Evolutionary conservation across 345 rosid species (phyloP).

Genomic region (Draba incana): DNA sequence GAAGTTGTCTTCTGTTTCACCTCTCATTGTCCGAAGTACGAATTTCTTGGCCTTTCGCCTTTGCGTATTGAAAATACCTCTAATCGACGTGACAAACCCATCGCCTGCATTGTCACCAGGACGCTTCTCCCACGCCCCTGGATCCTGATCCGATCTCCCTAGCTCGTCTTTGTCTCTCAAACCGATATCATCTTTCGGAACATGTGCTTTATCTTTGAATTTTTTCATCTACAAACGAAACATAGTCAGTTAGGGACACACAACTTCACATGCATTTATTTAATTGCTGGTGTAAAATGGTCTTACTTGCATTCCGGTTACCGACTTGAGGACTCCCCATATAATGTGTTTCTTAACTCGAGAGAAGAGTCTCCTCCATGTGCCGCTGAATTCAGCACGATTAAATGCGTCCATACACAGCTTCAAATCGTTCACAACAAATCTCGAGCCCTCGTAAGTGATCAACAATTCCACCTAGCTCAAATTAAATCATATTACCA

Average conservation of each 20-base stretch:
- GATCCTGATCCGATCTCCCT: conserved; percentile 66
- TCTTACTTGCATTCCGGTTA: conserved; percentile 95
- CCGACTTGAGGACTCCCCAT: conserved; percentile 97
- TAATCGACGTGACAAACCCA: conserved; percentile 91
- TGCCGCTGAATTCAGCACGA: conserved; percentile 83
- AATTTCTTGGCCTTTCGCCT: conserved; percentile 89
- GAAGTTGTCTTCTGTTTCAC: conserved; percentile 77
- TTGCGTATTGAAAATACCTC: conserved; percentile 91
- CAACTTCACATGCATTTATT: not conserved
- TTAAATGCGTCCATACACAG: conserved; percentile 94
- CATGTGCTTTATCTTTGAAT: conserved; percentile 82
- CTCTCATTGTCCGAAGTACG: conserved; percentile 92
- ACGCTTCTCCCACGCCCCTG: conserved; percentile 69
- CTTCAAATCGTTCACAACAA: conserved; percentile 92
- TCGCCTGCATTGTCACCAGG: conserved; percentile 93
- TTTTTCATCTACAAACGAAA: conserved; percentile 73
- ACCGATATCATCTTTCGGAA: conserved; percentile 62
- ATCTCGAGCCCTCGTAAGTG: conserved; percentile 90
- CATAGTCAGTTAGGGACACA: not conserved
- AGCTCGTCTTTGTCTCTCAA: conserved; percentile 70
- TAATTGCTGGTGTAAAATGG: not conserved
- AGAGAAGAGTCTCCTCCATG: conserved; percentile 96
- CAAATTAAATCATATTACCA: conserved; percentile 9
- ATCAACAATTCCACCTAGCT: conserved; percentile 80
- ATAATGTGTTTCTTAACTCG: conserved; percentile 95